Evolutionary conservation across 345 rosid genomes (phyloP), one percentile per base, ranked within the genome.

Genomic region (Syzygium aromaticum): DNA sequence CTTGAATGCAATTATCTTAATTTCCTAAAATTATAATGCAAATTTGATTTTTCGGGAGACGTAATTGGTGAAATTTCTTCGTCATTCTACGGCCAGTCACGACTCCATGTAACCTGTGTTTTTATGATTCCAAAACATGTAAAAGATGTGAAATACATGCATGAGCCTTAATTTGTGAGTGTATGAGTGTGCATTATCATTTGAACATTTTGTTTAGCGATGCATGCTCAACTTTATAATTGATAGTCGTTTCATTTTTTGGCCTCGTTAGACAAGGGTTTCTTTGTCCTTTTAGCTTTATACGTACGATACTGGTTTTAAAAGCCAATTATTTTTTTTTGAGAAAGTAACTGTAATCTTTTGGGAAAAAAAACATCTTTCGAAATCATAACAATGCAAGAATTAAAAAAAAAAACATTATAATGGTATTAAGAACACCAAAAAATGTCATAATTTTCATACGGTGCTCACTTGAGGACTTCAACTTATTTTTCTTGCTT

Each of bases 391-490:
- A 30, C 11, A 4, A 6, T 5, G 43, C 43, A 67, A 17, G 43
- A 16, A 30, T 67, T 4, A 30, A 30, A 67, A 67, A 22, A n/a
- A 67, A 22, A 67, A 67, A 30, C 43, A 33, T 64, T 1, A 30
- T 30, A 0, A 8, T 33, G 9, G 0, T 6, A 12, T 30, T 30
- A 30, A 67, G 1, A 17, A 5, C 23, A 67, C 8, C 1, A 30
- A 0, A 30, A 30, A 30, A 3, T 16, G 23, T 33, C 22, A 30
- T 67, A 16, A 8, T 33, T 67, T 30, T 67, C 12, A 2, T 16
- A 8, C 0, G 1, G 4, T 0, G 2, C 12, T 17, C 8, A 8
- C 1, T 7, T 64, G 59, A 43, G 7, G 7, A 43, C 1, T 11
- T 21, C 8, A 19, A 21, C 25, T 30, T 64, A 28, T 30, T 17